Evolutionary conservation across 2,329 filamentous ascomycete genomes (phyloP).

Genomic region (Arthrobotrys iridis): DNA sequence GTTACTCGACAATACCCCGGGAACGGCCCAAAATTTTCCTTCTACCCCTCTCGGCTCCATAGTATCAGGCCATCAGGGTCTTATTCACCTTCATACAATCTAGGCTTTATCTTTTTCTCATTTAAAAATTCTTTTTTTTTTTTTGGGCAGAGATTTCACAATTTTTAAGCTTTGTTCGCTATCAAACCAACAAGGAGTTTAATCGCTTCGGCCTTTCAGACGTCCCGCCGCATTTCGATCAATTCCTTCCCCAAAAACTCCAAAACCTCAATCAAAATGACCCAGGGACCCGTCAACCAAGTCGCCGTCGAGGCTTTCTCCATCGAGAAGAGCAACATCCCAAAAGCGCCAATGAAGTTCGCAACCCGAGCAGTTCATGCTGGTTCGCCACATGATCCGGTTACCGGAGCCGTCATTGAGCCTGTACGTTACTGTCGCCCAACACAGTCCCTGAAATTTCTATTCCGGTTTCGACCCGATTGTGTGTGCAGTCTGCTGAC

Average conservation of each 20-base stretch:
- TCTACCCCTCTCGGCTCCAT: neutral
- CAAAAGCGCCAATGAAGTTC: constrained; percentile 77
- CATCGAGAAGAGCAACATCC: constrained; percentile 66
- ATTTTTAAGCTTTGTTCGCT: constrained; percentile 3
- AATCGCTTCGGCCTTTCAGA: neutral
- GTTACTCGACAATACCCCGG: neutral
- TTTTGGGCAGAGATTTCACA: constrained; percentile 16
- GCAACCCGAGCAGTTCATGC: constrained; percentile 95
- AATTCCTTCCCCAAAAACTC: neutral
- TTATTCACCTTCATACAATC: neutral
- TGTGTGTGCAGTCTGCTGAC: constrained; percentile 15
- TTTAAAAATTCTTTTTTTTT: constrained; percentile 2
- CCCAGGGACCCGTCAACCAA: constrained; percentile 21
- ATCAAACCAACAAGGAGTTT: constrained; percentile 8
- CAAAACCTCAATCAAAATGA: constrained; percentile 28
- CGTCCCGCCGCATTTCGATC: neutral
- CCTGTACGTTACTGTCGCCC: constrained; percentile 65
- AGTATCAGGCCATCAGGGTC: constrained; percentile 13
- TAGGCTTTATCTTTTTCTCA: neutral
- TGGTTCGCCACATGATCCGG: constrained; percentile 86
- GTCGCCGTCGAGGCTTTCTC: neutral
- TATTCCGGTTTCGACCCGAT: no score
- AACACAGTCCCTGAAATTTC: constrained; percentile 14
- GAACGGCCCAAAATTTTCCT: neutral
- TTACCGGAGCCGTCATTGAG: constrained; percentile 94